Percentiles rank a stretch among this genome's conserved stretches.
phyloP scores from a whole-genome alignment of 768 basidiomycete genomes.

The Dacryopinax spathularia region DNA sequence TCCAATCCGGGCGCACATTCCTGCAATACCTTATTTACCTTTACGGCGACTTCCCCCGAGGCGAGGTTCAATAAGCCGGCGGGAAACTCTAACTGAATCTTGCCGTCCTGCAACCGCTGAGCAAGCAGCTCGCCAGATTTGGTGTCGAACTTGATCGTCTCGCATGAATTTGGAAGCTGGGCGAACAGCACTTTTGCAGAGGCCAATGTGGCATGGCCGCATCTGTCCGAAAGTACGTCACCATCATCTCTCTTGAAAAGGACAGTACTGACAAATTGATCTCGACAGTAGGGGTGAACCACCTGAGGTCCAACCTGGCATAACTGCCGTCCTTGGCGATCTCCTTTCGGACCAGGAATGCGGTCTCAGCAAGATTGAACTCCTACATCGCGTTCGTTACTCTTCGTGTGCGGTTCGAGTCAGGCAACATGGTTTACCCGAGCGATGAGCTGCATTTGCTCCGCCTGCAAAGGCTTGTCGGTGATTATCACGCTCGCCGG shows the following conservation, averaged over 20 bases:
- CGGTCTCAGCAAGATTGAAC: slow-evolving; percentile 20
- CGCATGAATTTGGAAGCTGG: slow-evolving; percentile 2
- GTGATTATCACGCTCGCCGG: slow-evolving; percentile 32
- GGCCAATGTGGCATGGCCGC: slow-evolving; percentile 26
- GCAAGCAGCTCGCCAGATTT: slow-evolving; percentile 15
- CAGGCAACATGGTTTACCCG: slow-evolving; percentile 13
- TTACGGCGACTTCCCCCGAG: background rate
- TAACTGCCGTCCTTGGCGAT: slow-evolving; percentile 27
- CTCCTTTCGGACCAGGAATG: slow-evolving; percentile 16
- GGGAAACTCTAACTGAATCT: slow-evolving; percentile 22
- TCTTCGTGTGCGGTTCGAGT: background rate
- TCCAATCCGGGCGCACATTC: slow-evolving; percentile 1
- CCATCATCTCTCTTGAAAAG: background rate
- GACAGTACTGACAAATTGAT: slow-evolving; percentile 19
- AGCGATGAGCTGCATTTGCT: slow-evolving; percentile 26
- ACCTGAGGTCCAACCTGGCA: slow-evolving; percentile 26
- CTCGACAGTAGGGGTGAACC: slow-evolving; percentile 25
- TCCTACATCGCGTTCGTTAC: slow-evolving; percentile 7
- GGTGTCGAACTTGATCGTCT: slow-evolving; percentile 15
- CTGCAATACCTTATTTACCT: slow-evolving; percentile 2
- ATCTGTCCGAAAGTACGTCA: slow-evolving; percentile 8
- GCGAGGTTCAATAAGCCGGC: slow-evolving; percentile 7
- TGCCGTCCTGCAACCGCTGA: background rate
- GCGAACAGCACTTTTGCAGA: slow-evolving; percentile 19
- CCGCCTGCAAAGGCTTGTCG: slow-evolving; percentile 20